Percentiles rank a stretch among this genome's conserved stretches.
These are phyloP conservation scores for Hibiscus tridactylites DNA, from an alignment of 345 rosid genomes.

Conservation along the genomic window DNA sequence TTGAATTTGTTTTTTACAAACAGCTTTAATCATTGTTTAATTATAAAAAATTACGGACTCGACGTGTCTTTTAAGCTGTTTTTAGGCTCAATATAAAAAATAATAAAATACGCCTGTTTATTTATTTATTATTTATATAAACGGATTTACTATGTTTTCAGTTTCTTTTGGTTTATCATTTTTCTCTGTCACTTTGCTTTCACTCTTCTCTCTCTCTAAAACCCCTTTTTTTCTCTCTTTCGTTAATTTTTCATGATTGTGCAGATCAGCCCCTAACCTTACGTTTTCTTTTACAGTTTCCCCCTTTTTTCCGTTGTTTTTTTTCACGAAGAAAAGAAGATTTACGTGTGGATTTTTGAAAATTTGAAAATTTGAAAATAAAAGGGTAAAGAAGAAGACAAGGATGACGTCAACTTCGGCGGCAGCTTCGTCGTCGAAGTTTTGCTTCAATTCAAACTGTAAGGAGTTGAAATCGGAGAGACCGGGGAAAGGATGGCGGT, in stretches of 20 bases:
- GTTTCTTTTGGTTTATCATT: neutral
- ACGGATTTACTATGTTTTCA: neutral
- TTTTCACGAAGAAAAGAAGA: neutral
- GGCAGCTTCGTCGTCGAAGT: conserved; percentile 30
- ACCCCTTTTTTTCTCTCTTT: neutral
- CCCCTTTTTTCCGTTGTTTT: neutral
- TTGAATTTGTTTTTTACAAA: too few species aligned
- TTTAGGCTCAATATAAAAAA: too few species aligned
- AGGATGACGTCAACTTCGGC: conserved; percentile 22
- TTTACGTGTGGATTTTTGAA: conserved; percentile 11
- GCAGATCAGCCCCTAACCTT: conserved; percentile 18
- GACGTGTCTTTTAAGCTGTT: too few species aligned
- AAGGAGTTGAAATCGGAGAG: conserved; percentile 44
- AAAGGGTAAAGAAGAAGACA: neutral
- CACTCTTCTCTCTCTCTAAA: neutral
- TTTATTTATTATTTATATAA: neutral
- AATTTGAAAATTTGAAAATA: neutral
- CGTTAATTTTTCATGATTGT: conserved; percentile 12
- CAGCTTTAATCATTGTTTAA: too few species aligned
- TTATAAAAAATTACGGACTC: too few species aligned
- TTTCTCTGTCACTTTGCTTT: neutral
- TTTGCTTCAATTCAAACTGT: conserved; percentile 78
- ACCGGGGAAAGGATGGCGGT: conserved; percentile 73
- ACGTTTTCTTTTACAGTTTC: neutral
- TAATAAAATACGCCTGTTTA: too few species aligned